These are phyloP conservation scores for Exophiala viscosa DNA, from an alignment of 2,329 filamentous ascomycete genomes.

Conservation along the genomic window DNA sequence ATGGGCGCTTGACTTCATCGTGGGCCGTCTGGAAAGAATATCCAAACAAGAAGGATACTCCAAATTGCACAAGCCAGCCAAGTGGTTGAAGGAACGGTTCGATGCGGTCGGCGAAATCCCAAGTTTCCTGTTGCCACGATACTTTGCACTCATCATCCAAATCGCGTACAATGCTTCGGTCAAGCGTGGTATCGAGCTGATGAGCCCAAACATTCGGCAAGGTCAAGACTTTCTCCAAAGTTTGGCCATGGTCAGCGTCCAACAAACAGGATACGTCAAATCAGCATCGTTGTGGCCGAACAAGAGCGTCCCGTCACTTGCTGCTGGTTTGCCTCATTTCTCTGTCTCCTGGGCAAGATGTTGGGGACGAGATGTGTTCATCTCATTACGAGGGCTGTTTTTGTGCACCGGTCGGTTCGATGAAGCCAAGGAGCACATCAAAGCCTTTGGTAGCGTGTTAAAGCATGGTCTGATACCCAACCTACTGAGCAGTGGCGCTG, in stretches of 20 bases:
- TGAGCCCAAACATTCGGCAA: constrained; percentile 70
- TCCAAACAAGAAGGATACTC: constrained; percentile 61
- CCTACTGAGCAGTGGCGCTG: constrained; percentile 76
- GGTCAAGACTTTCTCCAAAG: constrained; percentile 88
- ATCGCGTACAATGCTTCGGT: constrained; percentile 83
- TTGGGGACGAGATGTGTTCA: constrained; percentile 97
- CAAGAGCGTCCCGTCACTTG: constrained; percentile 78
- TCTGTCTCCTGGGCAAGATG: constrained; percentile 90
- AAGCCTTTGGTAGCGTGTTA: constrained; percentile 89
- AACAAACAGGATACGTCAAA: constrained; percentile 83
- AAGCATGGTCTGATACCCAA: constrained; percentile 99
- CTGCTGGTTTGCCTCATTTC: constrained; percentile 91
- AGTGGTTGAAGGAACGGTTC: constrained; percentile 80
- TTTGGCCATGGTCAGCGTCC: constrained; percentile 84
- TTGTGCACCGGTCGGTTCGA: constrained; percentile 83
- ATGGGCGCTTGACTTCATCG: constrained; percentile 88
- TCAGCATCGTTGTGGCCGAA: constrained; percentile 87
- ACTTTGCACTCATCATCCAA: constrained; percentile 85
- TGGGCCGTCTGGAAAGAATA: constrained; percentile 71
- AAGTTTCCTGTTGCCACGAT: constrained; percentile 83
- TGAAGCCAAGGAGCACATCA: constrained; percentile 89
- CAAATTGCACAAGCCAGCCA: constrained; percentile 61
- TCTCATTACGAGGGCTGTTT: constrained; percentile 86
- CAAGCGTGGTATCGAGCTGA: constrained; percentile 71
- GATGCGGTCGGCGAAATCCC: constrained; percentile 81